Evolutionary conservation across 169 alveolate species (phyloP), one percentile per base, ranked within the genome.

Genomic region (Plasmodium berghei): DNA sequence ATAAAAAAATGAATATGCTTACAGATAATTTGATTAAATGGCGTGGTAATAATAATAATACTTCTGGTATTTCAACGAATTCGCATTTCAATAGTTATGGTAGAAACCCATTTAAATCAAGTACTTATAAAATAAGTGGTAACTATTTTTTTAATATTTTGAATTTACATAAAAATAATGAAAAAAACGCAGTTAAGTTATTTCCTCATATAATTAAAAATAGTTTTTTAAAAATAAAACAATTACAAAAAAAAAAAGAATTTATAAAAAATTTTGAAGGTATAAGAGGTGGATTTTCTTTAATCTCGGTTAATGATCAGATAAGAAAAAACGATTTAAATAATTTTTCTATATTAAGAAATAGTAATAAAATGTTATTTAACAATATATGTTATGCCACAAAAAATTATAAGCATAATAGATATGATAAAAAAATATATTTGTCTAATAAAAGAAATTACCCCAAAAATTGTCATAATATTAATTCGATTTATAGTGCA

Each of bases 371-470:
- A 12, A 61, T 74, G 2, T 74, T 74, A 42, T 64, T 40, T 22
- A 74, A 74, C 61, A 59, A 74, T 55, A 20, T 74, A 62, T 61
- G 45, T n/a, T 74, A 74, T 62, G 64, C 42, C 26, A 58, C 64
- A 5, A 74, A 74, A 48, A 74, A 54, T 62, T 42, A 74, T 62
- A 74, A 46, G 4, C 20, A 24, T 34, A 74, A 40, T 40, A 74
- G 24, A 22, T 40, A 56, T 73, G 87, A 73, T 62, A 73, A 71
- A 58, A 73, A 62, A 56, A 73, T 73, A 40, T 71, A 73, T 58
- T 73, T 67, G n/a, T 52, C 62, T 56, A 42, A 58, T 22, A 58
- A 34, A 73, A 10, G 22, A 24, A 56, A 12, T 34, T 18, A 56
- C 28, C 59, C 22, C 61, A 73, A 49, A 73, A 73, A 73, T 26